Evolutionary conservation across 78 protist species (phyloP).

Genomic region (Protostelium mycophagum): DNA sequence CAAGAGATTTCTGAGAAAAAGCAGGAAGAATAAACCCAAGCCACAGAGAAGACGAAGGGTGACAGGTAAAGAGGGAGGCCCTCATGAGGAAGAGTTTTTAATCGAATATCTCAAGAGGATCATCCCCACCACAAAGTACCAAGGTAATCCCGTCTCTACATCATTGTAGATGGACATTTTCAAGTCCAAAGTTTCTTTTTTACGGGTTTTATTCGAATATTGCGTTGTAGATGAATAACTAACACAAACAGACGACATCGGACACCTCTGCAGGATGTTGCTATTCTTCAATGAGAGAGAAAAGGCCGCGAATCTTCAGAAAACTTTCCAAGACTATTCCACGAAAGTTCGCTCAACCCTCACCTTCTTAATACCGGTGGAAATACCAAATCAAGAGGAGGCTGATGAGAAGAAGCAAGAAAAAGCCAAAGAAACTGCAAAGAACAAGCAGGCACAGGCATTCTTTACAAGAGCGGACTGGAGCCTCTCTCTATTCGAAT

Average conservation of each 20-base stretch:
- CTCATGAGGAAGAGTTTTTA: conserved; percentile 45
- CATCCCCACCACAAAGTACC: conserved; percentile 21
- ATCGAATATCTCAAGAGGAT: conserved; percentile 44
- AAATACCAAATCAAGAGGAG: not conserved
- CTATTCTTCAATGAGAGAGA: conserved; percentile 15
- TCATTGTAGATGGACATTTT: too few relatives aligned
- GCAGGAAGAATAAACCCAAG: conserved; percentile 6
- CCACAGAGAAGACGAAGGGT: conserved; percentile 28
- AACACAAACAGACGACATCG: conserved; percentile 7
- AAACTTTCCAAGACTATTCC: conserved; percentile 2
- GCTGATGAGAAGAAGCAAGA: not conserved
- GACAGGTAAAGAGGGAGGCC: conserved; percentile 48
- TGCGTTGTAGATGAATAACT: not conserved
- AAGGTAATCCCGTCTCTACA: conserved; percentile 11
- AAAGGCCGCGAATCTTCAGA: conserved; percentile 27
- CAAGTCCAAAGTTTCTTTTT: not conserved
- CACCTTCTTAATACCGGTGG: not conserved
- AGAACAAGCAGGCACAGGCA: not conserved
- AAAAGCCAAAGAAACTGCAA: not conserved
- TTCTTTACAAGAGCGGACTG: not conserved
- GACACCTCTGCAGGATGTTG: conserved; percentile 9
- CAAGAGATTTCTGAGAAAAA: not conserved
- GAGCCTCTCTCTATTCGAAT: not conserved
- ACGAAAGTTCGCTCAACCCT: not conserved
- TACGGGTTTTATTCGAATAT: not conserved